Base-by-base conservation (phyloP, 148 eudicot genomes). In the Cornus suecica region DNA sequence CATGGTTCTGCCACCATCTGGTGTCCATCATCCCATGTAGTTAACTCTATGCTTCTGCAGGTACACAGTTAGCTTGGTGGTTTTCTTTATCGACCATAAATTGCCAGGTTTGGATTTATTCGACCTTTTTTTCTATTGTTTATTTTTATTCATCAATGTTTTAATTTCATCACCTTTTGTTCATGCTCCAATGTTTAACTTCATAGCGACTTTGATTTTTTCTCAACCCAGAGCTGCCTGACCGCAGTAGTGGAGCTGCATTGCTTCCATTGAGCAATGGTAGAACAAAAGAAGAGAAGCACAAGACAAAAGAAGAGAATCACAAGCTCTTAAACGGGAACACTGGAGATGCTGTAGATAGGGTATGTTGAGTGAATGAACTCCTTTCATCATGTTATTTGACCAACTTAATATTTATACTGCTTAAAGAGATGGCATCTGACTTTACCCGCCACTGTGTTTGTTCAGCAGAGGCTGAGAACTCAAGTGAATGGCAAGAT, bases 11-110 rank as follows among this genome's bases (percentile, higher is more conserved):
- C 63, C 24, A 16, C 20, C 48, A 9, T 64, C 73, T 51, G 72
- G 72, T 23, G 58, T 27, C 24, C 42, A 27, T 71, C 51, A 2
- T 58, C 1, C 58, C 0, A 60, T 65, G 5, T 37, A 37, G 42
- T 37, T 37, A 37, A 37, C 42, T 6, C 42, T 37, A 37, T 34
- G 23, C 16, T 48, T 78, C 56, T 81, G 80, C 86, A 94, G 98
- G 98, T 95, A 93, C 80, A 90, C 99, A 0, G 99, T 95, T 64
- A 95, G 93, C 78, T 86, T 95, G 85, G 97, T 92, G 42, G 93
- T 95, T 31, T 95, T 84, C 89, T 95, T 95, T 74, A 56, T 92
- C 5, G 98, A 95, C 87, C 87, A 87, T 60, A 86, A 83, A 25
- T 81, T 95, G 79, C 97, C 97, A 87, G 99, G 99, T 94, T 52